Percentiles rank a stretch among this genome's conserved stretches.
Conservation (phyloP, 1,284 basidiomycete genomes). For the Leccinum angustisporum region DNA sequence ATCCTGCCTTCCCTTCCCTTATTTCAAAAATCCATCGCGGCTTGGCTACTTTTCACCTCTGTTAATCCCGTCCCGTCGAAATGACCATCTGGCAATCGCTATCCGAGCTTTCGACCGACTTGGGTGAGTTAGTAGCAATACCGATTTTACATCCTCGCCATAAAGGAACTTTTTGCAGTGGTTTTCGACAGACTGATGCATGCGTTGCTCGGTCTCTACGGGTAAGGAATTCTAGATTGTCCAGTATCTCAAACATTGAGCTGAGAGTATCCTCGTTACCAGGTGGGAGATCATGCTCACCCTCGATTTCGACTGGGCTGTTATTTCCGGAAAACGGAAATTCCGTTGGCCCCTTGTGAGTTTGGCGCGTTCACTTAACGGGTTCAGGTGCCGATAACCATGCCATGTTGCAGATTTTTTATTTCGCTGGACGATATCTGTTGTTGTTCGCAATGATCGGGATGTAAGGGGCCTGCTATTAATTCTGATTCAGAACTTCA, state of each 20-base stretch:
- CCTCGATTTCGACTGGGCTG: conserved; percentile 32
- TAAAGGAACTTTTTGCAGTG: conserved; percentile 12
- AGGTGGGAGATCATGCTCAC: conserved; percentile 36
- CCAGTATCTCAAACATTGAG: background rate
- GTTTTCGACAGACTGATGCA: conserved; percentile 31
- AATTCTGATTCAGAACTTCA: background rate
- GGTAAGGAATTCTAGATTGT: conserved; percentile 15
- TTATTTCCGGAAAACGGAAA: conserved; percentile 31
- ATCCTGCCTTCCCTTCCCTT: conserved; percentile 4
- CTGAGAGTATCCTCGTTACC: conserved; percentile 2
- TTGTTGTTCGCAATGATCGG: conserved; percentile 35
- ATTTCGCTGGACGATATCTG: conserved; percentile 34
- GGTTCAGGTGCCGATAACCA: background rate
- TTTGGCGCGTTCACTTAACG: background rate
- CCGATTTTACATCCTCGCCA: background rate
- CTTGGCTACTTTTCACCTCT: conserved; percentile 6
- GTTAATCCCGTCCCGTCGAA: conserved; percentile 1
- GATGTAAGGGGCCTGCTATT: conserved; percentile 23
- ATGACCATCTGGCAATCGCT: conserved; percentile 33
- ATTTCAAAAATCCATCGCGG: background rate
- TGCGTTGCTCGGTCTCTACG: conserved; percentile 30
- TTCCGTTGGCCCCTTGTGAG: conserved; percentile 36
- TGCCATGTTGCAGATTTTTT: conserved; percentile 21
- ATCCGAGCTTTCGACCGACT: conserved; percentile 24
- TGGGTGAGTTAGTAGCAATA: conserved; percentile 16